Conservation (phyloP, 164 flowering plant genomes). For the Magnolia changhungtana region DNA sequence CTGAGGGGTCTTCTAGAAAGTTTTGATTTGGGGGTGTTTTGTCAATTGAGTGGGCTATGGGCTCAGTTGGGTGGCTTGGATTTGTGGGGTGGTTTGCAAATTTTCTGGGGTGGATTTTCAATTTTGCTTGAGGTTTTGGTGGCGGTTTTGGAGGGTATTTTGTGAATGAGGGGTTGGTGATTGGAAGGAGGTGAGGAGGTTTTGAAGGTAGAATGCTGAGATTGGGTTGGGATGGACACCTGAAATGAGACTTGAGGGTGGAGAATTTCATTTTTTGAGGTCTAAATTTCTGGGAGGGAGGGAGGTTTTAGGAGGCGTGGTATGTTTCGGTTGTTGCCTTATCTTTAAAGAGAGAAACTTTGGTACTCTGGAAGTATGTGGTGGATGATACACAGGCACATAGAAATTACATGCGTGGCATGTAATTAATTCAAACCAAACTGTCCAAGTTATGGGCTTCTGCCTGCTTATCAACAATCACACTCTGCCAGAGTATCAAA, state of each 20-base stretch:
- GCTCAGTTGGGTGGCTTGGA: slow-evolving; percentile 4
- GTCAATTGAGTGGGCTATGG: neutral
- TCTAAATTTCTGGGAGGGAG: neutral
- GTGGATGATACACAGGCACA: no score
- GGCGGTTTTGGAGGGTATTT: slow-evolving; percentile 4
- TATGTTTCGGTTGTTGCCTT: no score
- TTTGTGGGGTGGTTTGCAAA: neutral
- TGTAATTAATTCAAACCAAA: no score
- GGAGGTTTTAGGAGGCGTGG: no score
- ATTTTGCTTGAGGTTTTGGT: neutral
- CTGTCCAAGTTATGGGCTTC: no score
- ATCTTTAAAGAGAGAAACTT: no score
- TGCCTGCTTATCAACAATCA: no score
- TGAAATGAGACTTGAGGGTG: slow-evolving; percentile 24
- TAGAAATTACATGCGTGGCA: no score
- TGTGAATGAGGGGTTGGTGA: slow-evolving; percentile 12
- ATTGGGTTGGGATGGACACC: slow-evolving; percentile 20
- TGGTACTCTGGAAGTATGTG: no score
- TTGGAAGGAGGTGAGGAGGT: slow-evolving; percentile 16
- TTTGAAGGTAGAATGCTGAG: slow-evolving; percentile 16
- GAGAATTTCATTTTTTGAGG: slow-evolving; percentile 28
- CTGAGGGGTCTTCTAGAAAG: slow-evolving; percentile 5
- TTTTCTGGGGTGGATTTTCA: neutral
- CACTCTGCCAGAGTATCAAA: no score
- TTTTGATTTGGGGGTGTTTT: slow-evolving; percentile 4